Evolutionary conservation across 495 filamentous ascomycete genomes (phyloP), one percentile per base, ranked within the genome.

Genomic region (Penicillium maclennaniae): DNA sequence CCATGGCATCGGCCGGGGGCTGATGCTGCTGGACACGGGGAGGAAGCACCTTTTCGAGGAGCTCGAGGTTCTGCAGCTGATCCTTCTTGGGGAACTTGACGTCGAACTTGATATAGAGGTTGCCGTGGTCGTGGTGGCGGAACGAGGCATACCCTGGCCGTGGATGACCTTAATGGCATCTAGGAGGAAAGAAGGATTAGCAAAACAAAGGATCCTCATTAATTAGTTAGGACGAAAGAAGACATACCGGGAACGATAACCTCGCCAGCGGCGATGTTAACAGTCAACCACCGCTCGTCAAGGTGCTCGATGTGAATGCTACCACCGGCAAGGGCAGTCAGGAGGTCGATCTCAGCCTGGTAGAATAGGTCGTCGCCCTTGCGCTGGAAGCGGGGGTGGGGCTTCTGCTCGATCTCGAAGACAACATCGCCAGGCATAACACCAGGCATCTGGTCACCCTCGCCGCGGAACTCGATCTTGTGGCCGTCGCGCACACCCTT

Each of bases 351-450:
- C 64, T 97, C 89, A 49, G 88, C 88, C 27, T 92, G 87, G 77
- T 90, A 97, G 74, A 96, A 92, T 25, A 99, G 81, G 62, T 99
- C 93, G 65, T 99, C 93, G 37, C 91, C 89, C 70, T 93, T 95
- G 62, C 93, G 88, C 68, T 92, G 90, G 79, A 99, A 99, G 48
- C 93, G 84, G 23, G 87, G 58, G 73, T 97, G 95, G 20, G 92
- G 91, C 83, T 97, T 97, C 78, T 96, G 90, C 72, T 97, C 91
- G 56, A 97, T 97, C 71, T 96, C 89, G 65, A 99, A 99, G 43
- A 93, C 84, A 43, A 97, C 95, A 63, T 97, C 95, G 46, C 95
- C 93, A 19, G 95, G 86, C 53, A 92, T 77, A 43, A 95, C 87
- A 62, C 91, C 92, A 17, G 93, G 93, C 59, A 91, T 87, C 70